Evolutionary conservation across 176 grass and related monocot species (phyloP), one percentile per base, ranked within the genome.

Genomic region (Oropetium thomaeum): DNA sequence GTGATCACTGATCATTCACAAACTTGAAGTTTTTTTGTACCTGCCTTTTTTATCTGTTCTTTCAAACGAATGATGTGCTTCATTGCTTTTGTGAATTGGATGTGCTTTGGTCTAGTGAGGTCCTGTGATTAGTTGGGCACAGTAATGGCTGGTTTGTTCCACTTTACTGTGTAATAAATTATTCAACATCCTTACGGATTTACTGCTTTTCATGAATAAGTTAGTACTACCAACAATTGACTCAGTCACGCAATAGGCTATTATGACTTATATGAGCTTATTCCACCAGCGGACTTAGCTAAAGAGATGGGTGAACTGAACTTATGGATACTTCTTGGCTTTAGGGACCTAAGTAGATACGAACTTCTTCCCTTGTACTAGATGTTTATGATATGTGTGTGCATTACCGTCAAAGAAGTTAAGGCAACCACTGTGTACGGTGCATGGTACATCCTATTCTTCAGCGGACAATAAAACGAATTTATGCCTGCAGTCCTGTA

Each of bases 1-100:
- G 48, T 73, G 68, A 65, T 80, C 71, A 57, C 76, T 73, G 68
- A 65, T 80, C 71, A 57, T 80, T 43, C 12, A 22, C 69, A 75
- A 62, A 43, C 57, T 66, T 63, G 74, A 69, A 69, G 43, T 47
- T 66, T 63, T 66, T 63, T 79, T 79, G 37, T 58, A 75, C 75
- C 62, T 83, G 73, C 53, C 59, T 75, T 75, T 88, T 68, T 53
- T 62, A 29, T 68, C 13, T 67, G 73, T 32, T 73, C 20, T 73
- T 77, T 30, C 22, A 51, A 20, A 82, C 34, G 52, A 83, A 63
- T 44, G 63, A 11, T 63, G 25, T 43, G 35, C 10, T 54, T 68
- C 22, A 34, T 37, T 73, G 42, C 58, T 81, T 83, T 75, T 64
- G 62, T 79, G 34, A 69, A 44, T 37, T 13, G 26, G 63, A 70